These are phyloP conservation scores for Phallus indusiatus DNA, from an alignment of 768 basidiomycete genomes.

Conservation along the genomic window DNA sequence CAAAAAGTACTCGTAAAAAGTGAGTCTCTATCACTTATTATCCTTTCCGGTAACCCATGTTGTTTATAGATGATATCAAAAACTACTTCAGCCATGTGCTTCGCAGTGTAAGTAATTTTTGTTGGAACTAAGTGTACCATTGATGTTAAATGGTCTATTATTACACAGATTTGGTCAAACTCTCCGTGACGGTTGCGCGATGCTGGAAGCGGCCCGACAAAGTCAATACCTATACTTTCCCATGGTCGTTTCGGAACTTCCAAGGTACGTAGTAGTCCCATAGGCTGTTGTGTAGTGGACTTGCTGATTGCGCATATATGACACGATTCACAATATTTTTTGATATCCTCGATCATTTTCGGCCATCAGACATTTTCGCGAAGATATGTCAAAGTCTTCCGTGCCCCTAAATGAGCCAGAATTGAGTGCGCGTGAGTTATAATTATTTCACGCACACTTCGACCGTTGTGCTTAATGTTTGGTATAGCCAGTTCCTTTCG, in stretches of 20 bases:
- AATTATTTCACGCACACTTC: constrained; percentile 9
- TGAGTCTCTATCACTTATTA: constrained; percentile 25
- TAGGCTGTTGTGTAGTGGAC: constrained; percentile 14
- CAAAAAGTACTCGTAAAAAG: constrained; percentile 28
- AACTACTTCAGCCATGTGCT: constrained; percentile 25
- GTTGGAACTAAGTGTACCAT: constrained; percentile 22
- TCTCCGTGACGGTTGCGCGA: constrained; percentile 14
- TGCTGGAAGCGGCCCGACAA: constrained; percentile 16
- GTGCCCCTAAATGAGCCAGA: constrained; percentile 27
- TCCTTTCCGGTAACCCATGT: constrained; percentile 28
- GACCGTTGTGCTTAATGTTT: neutral
- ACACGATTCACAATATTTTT: constrained; percentile 21
- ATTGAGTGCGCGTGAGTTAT: constrained; percentile 23
- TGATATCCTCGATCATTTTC: constrained; percentile 14
- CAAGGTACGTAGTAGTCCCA: constrained; percentile 20
- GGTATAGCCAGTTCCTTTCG: constrained; percentile 9
- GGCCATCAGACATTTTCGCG: constrained; percentile 16
- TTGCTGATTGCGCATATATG: constrained; percentile 15
- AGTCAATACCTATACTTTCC: constrained; percentile 22
- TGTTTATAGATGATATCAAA: constrained; percentile 19
- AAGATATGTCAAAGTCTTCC: constrained; percentile 26
- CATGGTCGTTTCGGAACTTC: constrained; percentile 18
- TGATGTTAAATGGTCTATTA: constrained; percentile 18
- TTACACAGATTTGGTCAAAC: constrained; percentile 19
- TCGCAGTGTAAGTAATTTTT: constrained; percentile 20